Evolutionary conservation across 768 basidiomycete species (phyloP).

Genomic region (Kwoniella mangroviensis): DNA sequence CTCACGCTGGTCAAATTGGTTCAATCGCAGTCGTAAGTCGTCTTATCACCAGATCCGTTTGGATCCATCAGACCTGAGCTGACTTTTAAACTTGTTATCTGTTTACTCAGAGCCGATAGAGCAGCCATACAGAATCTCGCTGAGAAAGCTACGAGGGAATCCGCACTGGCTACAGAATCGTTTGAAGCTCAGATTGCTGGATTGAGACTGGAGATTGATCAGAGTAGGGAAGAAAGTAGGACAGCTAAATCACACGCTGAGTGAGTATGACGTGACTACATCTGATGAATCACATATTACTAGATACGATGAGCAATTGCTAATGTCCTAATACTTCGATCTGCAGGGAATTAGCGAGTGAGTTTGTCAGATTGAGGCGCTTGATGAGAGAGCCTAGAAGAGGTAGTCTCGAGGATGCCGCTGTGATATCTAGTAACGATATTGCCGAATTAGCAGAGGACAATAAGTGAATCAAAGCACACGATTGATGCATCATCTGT

Average conservation of each 20-base stretch:
- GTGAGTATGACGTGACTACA: too few relatives aligned
- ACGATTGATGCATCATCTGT: too few relatives aligned
- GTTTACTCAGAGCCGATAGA: constrained; percentile 26
- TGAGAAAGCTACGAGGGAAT: constrained; percentile 24
- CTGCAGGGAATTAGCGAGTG: constrained; percentile 36
- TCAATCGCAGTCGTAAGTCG: constrained; percentile 49
- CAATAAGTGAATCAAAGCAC: not conserved
- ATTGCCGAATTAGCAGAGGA: not conserved
- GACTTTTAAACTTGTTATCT: too few relatives aligned
- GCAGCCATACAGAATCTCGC: constrained; percentile 27
- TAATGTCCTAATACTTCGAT: too few relatives aligned
- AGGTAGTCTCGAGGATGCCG: constrained; percentile 24
- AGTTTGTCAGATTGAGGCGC: constrained; percentile 38
- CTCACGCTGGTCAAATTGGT: constrained; percentile 43
- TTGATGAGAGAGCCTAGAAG: constrained; percentile 36
- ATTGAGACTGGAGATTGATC: constrained; percentile 33
- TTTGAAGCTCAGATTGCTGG: constrained; percentile 38
- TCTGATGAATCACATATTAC: too few relatives aligned
- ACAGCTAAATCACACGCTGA: constrained; percentile 36
- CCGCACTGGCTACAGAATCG: constrained; percentile 23
- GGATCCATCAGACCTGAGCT: not conserved
- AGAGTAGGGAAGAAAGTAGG: constrained; percentile 25
- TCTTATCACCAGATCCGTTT: not conserved
- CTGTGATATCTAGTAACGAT: constrained; percentile 14
- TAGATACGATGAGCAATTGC: too few relatives aligned